Conservation (phyloP, 2,329 filamentous ascomycete genomes). For the Mariannaea elegans region DNA sequence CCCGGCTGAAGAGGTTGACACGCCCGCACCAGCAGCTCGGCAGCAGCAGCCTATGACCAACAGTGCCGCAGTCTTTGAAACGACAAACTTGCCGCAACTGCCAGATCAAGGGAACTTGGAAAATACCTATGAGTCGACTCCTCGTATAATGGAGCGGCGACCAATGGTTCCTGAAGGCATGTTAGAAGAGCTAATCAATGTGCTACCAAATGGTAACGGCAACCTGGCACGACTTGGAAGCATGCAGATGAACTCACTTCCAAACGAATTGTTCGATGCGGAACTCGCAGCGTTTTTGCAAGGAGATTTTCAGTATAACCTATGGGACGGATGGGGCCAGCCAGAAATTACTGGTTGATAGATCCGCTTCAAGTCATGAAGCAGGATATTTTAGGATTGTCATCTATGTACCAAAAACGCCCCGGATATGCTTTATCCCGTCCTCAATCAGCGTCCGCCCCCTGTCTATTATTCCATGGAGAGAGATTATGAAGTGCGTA, state of each 20-base stretch:
- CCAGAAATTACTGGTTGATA: not conserved
- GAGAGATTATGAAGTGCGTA: constrained; percentile 39
- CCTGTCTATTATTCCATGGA: constrained; percentile 36
- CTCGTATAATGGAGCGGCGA: constrained; percentile 1
- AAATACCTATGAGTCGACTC: not conserved
- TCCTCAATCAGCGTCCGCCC: constrained; percentile 37
- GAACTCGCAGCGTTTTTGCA: constrained; percentile 26
- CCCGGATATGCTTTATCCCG: constrained; percentile 30
- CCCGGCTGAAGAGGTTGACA: not conserved
- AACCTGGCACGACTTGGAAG: constrained; percentile 10
- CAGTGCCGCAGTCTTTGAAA: not conserved
- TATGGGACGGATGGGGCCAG: constrained; percentile 14
- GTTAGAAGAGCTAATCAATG: constrained; percentile 24
- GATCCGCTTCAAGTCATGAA: not conserved
- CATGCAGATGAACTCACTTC: constrained; percentile 14
- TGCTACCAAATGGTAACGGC: constrained; percentile 12
- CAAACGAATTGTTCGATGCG: constrained; percentile 19
- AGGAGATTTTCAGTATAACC: constrained; percentile 21
- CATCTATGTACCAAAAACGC: constrained; percentile 28
- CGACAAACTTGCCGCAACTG: not conserved
- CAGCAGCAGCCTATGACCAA: not conserved
- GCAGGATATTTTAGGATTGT: not conserved
- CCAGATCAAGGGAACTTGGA: not conserved
- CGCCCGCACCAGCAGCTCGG: not conserved
- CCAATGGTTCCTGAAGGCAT: constrained; percentile 14